Conservation (phyloP, 768 basidiomycete species). For the Boletellus ananiceps region DNA sequence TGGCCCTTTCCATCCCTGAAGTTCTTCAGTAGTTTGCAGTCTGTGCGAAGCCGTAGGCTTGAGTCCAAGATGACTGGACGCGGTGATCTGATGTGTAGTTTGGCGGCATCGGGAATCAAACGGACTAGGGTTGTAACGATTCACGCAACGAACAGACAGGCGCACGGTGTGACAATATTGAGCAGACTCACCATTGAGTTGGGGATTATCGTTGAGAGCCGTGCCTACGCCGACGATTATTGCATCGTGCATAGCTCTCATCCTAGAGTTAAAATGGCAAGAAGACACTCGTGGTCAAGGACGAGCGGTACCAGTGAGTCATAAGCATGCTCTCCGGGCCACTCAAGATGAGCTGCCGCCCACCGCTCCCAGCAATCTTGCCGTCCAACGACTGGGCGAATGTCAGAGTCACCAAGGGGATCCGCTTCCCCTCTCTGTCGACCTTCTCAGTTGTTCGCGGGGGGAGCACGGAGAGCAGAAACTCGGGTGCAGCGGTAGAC, state of each 20-base stretch:
- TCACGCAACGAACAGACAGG: background rate
- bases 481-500: slow-evolving; percentile 16
- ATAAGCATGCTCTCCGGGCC: slow-evolving; percentile 85
- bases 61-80: slow-evolving; percentile 84
- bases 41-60: slow-evolving; percentile 56
- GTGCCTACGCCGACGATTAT: slow-evolving; percentile 92
- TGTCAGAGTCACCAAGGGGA: slow-evolving; percentile 72
- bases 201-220: slow-evolving; percentile 86
- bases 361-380: slow-evolving; percentile 74
- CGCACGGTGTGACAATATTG: background rate
- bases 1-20: slow-evolving; percentile 52
- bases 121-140: slow-evolving; percentile 39
- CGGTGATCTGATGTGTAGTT: slow-evolving; percentile 47
- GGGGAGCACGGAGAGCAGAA: slow-evolving; percentile 29
- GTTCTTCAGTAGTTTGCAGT: slow-evolving; percentile 70
- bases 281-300: background rate
- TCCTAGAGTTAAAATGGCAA: slow-evolving; percentile 43
- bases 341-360: slow-evolving; percentile 76
- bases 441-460: slow-evolving; percentile 6
- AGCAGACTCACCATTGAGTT: slow-evolving; percentile 75
- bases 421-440: slow-evolving; percentile 16
- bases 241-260: slow-evolving; percentile 88
- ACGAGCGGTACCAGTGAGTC: slow-evolving; percentile 75
- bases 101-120: slow-evolving; percentile 42
- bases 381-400: slow-evolving; percentile 87